phyloP scores from a whole-genome alignment of 257 asterid species.

The Fraxinus americana region DNA sequence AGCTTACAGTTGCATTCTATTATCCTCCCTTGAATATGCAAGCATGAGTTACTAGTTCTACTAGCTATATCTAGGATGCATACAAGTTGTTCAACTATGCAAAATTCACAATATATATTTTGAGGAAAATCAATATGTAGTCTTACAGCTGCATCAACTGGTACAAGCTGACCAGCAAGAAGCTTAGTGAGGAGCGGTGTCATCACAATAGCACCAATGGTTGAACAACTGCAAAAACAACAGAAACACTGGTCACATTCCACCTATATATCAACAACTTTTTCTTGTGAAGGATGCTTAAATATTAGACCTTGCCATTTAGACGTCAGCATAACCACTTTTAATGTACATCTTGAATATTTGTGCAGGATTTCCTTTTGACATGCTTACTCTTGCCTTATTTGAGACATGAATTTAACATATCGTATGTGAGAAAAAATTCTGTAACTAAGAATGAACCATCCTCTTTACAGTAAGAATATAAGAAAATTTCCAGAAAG shows the following conservation, averaged over 20 bases:
- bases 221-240: slow-evolving; percentile 75
- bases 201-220: slow-evolving; percentile 94
- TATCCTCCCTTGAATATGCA: slow-evolving; percentile 4
- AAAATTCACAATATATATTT: neutral
- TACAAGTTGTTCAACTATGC: slow-evolving; percentile 7
- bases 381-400: neutral
- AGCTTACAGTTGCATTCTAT: neutral
- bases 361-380: neutral
- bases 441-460: neutral
- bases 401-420: neutral
- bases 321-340: neutral
- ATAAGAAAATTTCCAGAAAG: too few species aligned
- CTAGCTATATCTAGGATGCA: slow-evolving; percentile 17
- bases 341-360: neutral
- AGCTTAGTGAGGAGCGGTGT: slow-evolving; percentile 93
- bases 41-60: neutral
- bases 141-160: slow-evolving; percentile 98
- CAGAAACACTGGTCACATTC: slow-evolving; percentile 7
- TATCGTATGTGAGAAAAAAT: neutral
- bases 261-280: neutral
- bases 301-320: neutral
- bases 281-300: slow-evolving; percentile 3
- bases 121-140: slow-evolving; percentile 5
- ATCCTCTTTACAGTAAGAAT: neutral
- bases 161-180: slow-evolving; percentile 97